Evolutionary conservation across 2,329 filamentous ascomycete genomes (phyloP), one percentile per base, ranked within the genome.

Genomic region (Cercospora sp.): DNA sequence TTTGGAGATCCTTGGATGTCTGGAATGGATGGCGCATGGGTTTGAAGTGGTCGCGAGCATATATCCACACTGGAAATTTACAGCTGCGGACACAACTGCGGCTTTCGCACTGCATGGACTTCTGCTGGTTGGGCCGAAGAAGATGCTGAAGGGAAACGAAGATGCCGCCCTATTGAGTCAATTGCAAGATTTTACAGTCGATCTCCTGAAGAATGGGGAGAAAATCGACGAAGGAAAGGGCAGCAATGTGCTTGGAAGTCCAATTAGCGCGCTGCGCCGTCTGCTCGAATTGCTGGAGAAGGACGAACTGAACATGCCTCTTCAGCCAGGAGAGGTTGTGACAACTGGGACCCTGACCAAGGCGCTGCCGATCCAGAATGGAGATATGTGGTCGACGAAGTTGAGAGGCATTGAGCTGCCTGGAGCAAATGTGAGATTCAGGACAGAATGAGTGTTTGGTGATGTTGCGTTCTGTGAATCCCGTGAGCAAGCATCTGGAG

Each of bases 51-150:
- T 72, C 12, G 64, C 66, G n/a, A 69, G 66, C 8, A 62, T 73
- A 30, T 73, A 61, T 45, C 71, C 71, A 8, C 69, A 71, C 45
- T 73, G 71, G 71, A 72, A 68, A 31, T 73, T 73, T 26, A 73
- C 71, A 5, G 70, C 71, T 28, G 69, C 68, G 1, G 71, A 73
- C 36, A 68, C 70, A 2, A 73, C 71, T 28, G 71, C 70, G 3
- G 71, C 67, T 10, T 73, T 72, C 48, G 71, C 71, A 10, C 31
- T 73, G 12, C 71, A 73, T 68, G 72, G 68, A 3, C 53, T 73
- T 4, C 45, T 72, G 16, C 70, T 72, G 40, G 70, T 72, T 10
- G 72, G 72, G 7, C 67, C 71, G 3, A 60, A 62, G 30, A 62
- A 57, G 23, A 60, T 33, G 55, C 48, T 73, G 16, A 58, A 60